These are phyloP conservation scores for Suillus americanus DNA, from an alignment of 768 basidiomycete species.

Conservation along the genomic window DNA sequence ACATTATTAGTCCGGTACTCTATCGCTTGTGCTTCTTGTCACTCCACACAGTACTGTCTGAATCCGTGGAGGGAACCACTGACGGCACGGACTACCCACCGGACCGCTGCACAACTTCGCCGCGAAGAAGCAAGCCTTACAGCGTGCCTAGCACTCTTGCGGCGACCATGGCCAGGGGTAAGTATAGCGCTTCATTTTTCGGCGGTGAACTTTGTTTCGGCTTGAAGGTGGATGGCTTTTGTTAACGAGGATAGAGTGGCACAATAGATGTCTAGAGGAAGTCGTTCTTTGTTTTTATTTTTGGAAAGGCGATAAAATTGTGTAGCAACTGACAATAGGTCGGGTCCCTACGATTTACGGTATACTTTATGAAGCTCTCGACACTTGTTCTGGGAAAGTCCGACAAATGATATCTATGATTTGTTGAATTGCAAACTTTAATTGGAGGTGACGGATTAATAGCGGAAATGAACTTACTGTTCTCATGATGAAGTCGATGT, in stretches of 20 bases:
- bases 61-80: constrained; percentile 53
- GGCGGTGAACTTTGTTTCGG: constrained; percentile 90
- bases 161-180: constrained; percentile 77
- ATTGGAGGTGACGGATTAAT: constrained; percentile 12
- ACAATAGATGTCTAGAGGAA: constrained; percentile 49
- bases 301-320: not conserved
- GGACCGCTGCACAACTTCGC: constrained; percentile 71
- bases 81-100: constrained; percentile 86
- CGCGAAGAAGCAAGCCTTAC: constrained; percentile 70
- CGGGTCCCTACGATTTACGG: not conserved
- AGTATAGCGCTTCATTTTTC: constrained; percentile 71
- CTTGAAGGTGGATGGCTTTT: constrained; percentile 88
- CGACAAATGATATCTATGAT: constrained; percentile 42
- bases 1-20: constrained; percentile 49
- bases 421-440: constrained; percentile 34
- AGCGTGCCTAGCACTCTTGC: constrained; percentile 56
- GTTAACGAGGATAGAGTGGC: constrained; percentile 82
- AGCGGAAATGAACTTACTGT: constrained; percentile 48
- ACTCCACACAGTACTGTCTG: constrained; percentile 50
- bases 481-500: constrained; percentile 52
- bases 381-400: constrained; percentile 4
- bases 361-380: not conserved
- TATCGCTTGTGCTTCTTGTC: constrained; percentile 46
- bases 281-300: constrained; percentile 15
- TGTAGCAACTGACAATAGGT: not conserved